Evolutionary conservation across 2,329 filamentous ascomycete species (phyloP), one percentile per base, ranked within the genome.

Genomic region (Clarireedia homoeocarpa): DNA sequence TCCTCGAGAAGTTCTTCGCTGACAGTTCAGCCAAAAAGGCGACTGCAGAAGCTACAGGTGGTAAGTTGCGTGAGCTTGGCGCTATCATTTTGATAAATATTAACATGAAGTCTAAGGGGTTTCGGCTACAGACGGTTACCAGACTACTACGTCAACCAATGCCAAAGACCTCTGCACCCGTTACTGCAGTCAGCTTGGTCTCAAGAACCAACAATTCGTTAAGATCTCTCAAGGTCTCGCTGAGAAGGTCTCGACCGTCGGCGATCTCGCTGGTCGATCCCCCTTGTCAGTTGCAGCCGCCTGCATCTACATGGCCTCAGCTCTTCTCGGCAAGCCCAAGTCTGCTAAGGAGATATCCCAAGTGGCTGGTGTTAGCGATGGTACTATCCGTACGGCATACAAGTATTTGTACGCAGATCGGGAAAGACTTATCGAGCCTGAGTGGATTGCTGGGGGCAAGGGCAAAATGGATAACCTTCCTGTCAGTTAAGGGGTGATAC

Each of bases 381-480:
- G 94, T 55, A 99, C 94, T 0, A 96, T 99, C 66, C 91, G 95
- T 67, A 95, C 89, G 26, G 91, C 92, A 0, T 99, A 97, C 77
- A 94, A 94, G 69, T 85, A 88, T 67, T 78, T 99, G 49, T 92
- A 91, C 69, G 77, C 79, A 17, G 84, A 86, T 49, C 82, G 84
- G 51, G 84, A 92, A 55, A 78, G 82, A 59, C 74, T 99, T 57
- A 82, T 96, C 65, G 84, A 87, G 63, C 76, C 83, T 51, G 83
- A 87, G 58, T 92, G 89, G 83, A 78, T 92, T 53, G 78, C 80
- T 54, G 83, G 85, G 58, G 87, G 87, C 57, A 80, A 81, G 66
- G 88, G 85, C 39, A 84, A 85, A 63, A 78, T 89, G 71, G 81
- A 81, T 45, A 86, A 83, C 62, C 78, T 96, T 54, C 89, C 90